Evolutionary conservation across 2,329 filamentous ascomycete species (phyloP), one percentile per base, ranked within the genome.

Genomic region (Cercospora sojina): DNA sequence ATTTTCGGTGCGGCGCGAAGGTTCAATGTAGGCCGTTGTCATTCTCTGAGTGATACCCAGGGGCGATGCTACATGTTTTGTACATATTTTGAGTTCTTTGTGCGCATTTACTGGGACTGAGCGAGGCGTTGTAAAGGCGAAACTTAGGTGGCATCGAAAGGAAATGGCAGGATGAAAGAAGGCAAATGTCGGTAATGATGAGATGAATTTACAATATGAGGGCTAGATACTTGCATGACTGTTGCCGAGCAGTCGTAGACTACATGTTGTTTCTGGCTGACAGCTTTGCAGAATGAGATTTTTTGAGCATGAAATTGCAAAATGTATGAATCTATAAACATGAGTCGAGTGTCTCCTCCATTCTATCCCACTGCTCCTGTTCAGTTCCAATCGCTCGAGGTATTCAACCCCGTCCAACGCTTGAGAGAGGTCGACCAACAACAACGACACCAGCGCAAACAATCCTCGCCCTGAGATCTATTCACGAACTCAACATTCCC

Each of bases 1-100:
- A 51, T 29, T 1, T 49, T 29, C 41, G 20, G 27, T 29, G 23
- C 31, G 58, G 35, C 59, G 59, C 27, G 41, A 43, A 59, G 57
- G 31, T 59, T 43, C 27, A 43, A 35, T 32, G 25, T 29, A 25
- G 43, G 59, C 32, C 60, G 27, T 49, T 65, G 51, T 64, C 58
- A 59, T 65, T 62, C 58, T 41, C 57, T 65, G 53, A 62, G 41
- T 41, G 66, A 65, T 65, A 67, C 66, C 66, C 66, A 38, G 9
- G 29, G 31, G 32, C 32, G 25, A 56, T 56, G 25, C 18, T 29
- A n/a, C 12, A 27, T 41, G 20, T 27, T 41, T 16, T 62, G 59
- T 62, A 25, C 25, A 62, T 62, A 62, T 62, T 25, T 62, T 9
- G 8, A n/a, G 2, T 25, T 12, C 8, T 41, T 38, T 49, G 2